A percentile compares a stretch with the other conserved stretches of the same genome.
Conservation (phyloP, 1,284 basidiomycete genomes). For the Irpex rosettiformis region DNA sequence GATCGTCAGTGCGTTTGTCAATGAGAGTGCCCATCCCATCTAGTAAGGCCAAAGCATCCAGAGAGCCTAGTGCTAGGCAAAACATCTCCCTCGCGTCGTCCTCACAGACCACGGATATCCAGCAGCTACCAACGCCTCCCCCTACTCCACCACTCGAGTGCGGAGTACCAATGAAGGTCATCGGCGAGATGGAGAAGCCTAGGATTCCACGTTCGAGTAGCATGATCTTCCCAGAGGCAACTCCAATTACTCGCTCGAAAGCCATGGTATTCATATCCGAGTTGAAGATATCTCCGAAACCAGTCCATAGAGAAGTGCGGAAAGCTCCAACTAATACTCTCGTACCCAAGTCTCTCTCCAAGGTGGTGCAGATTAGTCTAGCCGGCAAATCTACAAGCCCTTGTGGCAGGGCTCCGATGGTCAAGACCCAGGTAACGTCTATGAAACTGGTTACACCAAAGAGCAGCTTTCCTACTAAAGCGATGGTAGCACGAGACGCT, state of each 20-base stretch:
- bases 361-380: background rate
- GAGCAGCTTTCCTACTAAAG: background rate
- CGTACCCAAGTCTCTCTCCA: background rate
- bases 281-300: background rate
- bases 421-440: background rate
- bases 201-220: background rate
- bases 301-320: background rate
- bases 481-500: background rate
- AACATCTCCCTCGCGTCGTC: background rate
- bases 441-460: background rate
- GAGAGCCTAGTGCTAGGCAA: background rate
- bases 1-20: background rate
- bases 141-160: conserved; percentile 1
- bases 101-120: background rate
- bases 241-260: background rate
- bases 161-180: no score
- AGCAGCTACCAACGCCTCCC: conserved; percentile 5
- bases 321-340: background rate
- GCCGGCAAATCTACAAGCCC: background rate
- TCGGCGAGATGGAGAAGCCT: background rate
- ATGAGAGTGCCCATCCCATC: background rate
- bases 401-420: background rate
- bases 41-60: background rate
- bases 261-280: background rate
- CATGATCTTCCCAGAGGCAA: background rate